Percentiles rank a stretch among this genome's conserved stretches.
Conservation (phyloP, 2,329 filamentous ascomycete species). For the Beauveria sp. region DNA sequence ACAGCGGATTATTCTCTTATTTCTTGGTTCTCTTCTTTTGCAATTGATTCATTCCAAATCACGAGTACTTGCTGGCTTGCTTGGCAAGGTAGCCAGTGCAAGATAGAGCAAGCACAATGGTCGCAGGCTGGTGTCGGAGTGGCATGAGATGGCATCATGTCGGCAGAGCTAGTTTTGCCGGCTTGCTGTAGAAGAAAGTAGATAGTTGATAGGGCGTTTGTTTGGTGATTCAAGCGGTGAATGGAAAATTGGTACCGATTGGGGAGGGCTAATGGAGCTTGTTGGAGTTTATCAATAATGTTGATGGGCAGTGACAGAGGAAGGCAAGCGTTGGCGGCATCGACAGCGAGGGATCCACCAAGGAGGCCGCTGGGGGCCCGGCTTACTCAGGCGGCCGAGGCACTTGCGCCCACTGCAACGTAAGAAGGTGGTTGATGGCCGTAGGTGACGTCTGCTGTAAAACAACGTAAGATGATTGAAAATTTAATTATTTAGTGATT, state of each 20-base stretch:
- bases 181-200: no score
- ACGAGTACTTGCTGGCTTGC: not conserved
- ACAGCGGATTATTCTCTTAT: no score
- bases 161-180: not conserved
- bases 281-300: not conserved
- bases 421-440: not conserved
- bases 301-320: not conserved
- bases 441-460: not conserved
- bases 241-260: not conserved
- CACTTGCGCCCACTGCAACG: not conserved
- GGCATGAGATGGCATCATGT: not conserved
- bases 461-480: not conserved
- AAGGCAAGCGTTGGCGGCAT: not conserved
- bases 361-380: not conserved
- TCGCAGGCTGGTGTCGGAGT: not conserved
- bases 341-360: not conserved
- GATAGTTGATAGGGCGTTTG: not conserved
- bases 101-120: no score
- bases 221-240: not conserved
- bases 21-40: no score
- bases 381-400: not conserved
- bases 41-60: no score
- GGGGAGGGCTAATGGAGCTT: not conserved
- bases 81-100: not conserved
- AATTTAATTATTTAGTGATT: not conserved